phyloP scores from a whole-genome alignment of 306 rosid species.

The Ceratonia siliqua region DNA sequence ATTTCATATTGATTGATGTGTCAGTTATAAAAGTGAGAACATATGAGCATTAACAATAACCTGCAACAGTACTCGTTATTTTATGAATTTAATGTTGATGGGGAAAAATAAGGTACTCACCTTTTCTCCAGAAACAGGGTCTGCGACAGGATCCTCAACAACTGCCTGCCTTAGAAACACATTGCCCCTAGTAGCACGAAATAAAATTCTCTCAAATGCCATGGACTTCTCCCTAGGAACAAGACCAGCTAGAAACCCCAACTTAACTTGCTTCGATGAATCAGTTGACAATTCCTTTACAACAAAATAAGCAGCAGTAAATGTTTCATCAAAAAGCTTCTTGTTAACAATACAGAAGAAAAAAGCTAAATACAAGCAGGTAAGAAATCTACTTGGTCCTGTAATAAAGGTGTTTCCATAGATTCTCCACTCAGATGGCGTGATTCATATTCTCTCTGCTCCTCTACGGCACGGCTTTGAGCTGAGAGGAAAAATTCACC shows the following conservation, averaged over 20 bases:
- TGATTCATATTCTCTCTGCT: slow-evolving; percentile 56
- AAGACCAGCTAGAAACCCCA: slow-evolving; percentile 77
- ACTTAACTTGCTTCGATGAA: slow-evolving; percentile 58
- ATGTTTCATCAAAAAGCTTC: slow-evolving; percentile 26
- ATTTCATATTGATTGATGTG: neutral
- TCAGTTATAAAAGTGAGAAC: slow-evolving; percentile 7
- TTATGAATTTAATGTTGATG: slow-evolving; percentile 20
- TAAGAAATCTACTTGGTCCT: slow-evolving; percentile 62
- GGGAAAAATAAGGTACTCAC: no score
- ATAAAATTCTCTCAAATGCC: slow-evolving; percentile 75
- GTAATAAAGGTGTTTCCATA: slow-evolving; percentile 74
- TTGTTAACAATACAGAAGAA: no score
- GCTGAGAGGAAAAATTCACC: slow-evolving; percentile 75
- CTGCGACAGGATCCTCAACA: slow-evolving; percentile 63
- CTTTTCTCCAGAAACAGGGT: slow-evolving; percentile 83
- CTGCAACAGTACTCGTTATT: neutral
- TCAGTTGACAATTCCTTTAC: slow-evolving; percentile 67
- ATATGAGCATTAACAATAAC: slow-evolving; percentile 2
- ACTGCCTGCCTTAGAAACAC: slow-evolving; percentile 69
- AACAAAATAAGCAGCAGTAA: slow-evolving; percentile 33
- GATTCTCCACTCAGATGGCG: slow-evolving; percentile 50
- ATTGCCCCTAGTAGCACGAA: slow-evolving; percentile 88
- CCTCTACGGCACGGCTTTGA: slow-evolving; percentile 56
- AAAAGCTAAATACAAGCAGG: no score
- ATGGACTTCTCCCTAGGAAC: slow-evolving; percentile 71